Percentiles rank a stretch among this genome's conserved stretches.
Conservation (phyloP, 1,139 yeast genomes). For the Geotrichum fermentans region DNA sequence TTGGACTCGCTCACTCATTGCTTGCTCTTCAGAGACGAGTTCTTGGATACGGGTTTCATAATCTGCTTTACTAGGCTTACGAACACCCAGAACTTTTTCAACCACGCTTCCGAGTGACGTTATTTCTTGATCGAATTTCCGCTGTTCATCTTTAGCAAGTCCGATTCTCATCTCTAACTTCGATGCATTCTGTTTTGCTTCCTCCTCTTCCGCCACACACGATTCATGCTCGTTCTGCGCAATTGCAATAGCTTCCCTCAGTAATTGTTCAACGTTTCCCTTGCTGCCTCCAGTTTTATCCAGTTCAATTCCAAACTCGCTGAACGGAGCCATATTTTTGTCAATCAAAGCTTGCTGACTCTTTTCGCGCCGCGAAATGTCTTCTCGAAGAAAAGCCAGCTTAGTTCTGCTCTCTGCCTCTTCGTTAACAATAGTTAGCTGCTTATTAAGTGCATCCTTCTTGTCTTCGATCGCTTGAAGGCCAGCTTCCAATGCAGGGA, state of each 20-base stretch:
- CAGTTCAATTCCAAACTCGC: conserved; percentile 29
- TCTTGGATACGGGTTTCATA: conserved; percentile 19
- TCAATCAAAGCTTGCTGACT: conserved; percentile 32
- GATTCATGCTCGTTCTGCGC: conserved; percentile 5
- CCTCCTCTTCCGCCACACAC: neutral
- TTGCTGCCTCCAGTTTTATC: conserved; percentile 11
- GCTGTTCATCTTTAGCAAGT: conserved; percentile 9
- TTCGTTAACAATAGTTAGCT: conserved; percentile 49
- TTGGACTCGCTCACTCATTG: conserved; percentile 3
- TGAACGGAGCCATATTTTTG: conserved; percentile 22
- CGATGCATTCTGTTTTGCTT: conserved; percentile 2
- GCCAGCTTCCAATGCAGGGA: conserved; percentile 41
- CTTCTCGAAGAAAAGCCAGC: conserved; percentile 44
- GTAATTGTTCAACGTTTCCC: conserved; percentile 8
- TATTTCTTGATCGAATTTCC: conserved; percentile 3
- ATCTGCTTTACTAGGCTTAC: conserved; percentile 9
- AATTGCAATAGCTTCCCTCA: conserved; percentile 5
- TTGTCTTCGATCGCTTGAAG: conserved; percentile 48
- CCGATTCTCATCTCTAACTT: conserved; percentile 8
- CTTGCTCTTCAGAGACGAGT: conserved; percentile 15
- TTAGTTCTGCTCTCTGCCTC: conserved; percentile 58
- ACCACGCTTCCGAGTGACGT: conserved; percentile 3
- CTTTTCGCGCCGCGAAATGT: conserved; percentile 33
- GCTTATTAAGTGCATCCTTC: conserved; percentile 50
- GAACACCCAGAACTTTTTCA: conserved; percentile 12